Base-by-base conservation (phyloP, 495 filamentous ascomycete genomes). In the Daldinia loculata region DNA sequence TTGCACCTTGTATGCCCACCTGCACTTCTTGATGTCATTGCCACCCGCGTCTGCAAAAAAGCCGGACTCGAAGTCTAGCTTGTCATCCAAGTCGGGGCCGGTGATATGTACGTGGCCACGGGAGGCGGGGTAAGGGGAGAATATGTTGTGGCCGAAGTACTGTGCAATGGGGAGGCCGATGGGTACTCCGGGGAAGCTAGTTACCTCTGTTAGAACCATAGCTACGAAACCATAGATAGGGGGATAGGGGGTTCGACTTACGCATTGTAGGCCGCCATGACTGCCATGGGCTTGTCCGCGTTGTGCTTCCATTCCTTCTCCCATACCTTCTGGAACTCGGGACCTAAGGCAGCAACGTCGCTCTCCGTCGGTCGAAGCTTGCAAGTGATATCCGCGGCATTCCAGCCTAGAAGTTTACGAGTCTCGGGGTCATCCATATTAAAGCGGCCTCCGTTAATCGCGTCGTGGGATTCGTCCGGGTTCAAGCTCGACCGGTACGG, bases 341-440 rank as follows among this genome's bases (percentile, higher is more conserved):
- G 77, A 2, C 80, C 81, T 5, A 85, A 75, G 6, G 77, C 62
- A 12, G 70, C 70, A 19, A 82, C 70, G 52, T 85, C 82, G 12
- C 75, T 62, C 1, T 80, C 78, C 1, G 77, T 77, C 5, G 83
- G 83, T 0, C 83, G 77, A 48, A 84, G 52, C 70, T 85, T 86
- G 60, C 68, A 66, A n/a, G 76, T 66, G 4, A 83, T 70, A 53
- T 88, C 87, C 63, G 77, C 69, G 7, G 66, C 73, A 69, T 84
- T 86, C 82, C 83, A 86, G 6, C 78, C 78, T 4, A 85, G 69
- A 9, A 77, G 72, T 2, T 43, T 55, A 53, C 76, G 17, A 0
- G 73, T 64, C 4, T 56, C 56, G 6, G 73, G 36, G 12, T 70
- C 66, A 11, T 71, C 63, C 4, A 50, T 26, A 8, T 58, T 34